These are phyloP conservation scores for Quillaja saponaria DNA, from an alignment of 306 rosid species.

Conservation along the genomic window DNA sequence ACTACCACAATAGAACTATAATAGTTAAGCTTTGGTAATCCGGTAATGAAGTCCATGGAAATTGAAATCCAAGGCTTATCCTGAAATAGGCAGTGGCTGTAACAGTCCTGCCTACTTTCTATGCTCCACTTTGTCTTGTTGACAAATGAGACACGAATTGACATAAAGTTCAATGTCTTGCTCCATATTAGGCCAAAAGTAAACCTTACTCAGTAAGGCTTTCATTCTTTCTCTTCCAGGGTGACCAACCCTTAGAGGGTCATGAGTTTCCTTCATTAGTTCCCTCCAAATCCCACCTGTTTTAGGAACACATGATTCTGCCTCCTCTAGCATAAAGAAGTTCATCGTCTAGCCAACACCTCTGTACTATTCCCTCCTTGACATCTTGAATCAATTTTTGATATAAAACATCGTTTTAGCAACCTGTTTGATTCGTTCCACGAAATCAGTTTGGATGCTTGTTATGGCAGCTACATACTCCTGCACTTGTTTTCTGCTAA, in stretches of 20 bases:
- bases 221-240: neutral
- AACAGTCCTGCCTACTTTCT: neutral
- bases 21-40: too few species aligned
- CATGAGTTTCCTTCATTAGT: neutral
- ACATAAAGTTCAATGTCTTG: neutral
- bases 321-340: neutral
- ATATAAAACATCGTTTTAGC: neutral
- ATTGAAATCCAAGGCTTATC: neutral
- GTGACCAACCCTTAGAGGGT: too few species aligned
- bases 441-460: neutral
- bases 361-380: neutral
- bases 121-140: neutral
- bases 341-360: neutral
- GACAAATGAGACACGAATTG: too few species aligned
- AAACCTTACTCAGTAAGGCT: neutral
- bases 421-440: neutral
- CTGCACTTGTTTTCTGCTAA: neutral
- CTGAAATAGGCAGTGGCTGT: neutral
- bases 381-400: neutral
- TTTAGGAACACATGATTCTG: neutral
- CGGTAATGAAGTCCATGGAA: neutral
- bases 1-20: neutral
- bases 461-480: neutral
- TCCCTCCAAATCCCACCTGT: neutral
- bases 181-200: neutral